Evolutionary conservation across 2,329 filamentous ascomycete genomes (phyloP), one percentile per base, ranked within the genome.

Genomic region (Botryotinia calthae): DNA sequence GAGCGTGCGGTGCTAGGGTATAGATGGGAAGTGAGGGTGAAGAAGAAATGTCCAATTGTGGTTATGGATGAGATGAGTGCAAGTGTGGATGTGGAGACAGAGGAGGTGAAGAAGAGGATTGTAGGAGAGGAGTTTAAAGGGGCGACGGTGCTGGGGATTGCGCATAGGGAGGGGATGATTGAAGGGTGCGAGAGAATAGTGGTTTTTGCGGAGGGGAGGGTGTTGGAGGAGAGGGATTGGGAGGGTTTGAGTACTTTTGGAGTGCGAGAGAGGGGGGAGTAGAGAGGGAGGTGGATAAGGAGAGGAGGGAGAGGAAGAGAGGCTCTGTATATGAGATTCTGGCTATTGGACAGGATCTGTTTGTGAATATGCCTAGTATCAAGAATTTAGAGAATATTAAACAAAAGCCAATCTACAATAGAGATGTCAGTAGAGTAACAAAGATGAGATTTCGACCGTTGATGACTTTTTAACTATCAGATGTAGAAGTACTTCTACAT

Each of bases 131-230:
- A 83, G 28, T 89, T 91, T 87, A 0, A 0, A 28, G 25, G 9
- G 97, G 85, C 93, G 81, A 98, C 95, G 0, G 97, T 96, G 74
- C 92, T 98, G 80, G 98, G 95, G 0, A 97, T 98, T 79, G 95
- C 95, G 0, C 95, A 98, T 82, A 89, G 95, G 31, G 85, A 98
- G 76, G 93, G 97, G 81, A 98, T 95, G 0, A 97, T 98, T 82
- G 94, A 95, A 48, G 95, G 98, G 81, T 98, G 98, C 80, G 95
- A 98, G 84, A 97, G 96, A 84, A 95, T 98, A 31, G 85, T 98
- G n/a, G 94, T 54, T 54, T 16, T 54, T 54, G 12, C 51, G 6
- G 14, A 54, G 12, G 25, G 51, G 25, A 28, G 12, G 6, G 51
- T 54, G 51, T 54, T 95, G 16, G 95, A 98, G 83, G 98, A 88